A percentile compares a stretch with the other conserved stretches of the same genome.
phyloP scores from a whole-genome alignment of 305 asterid genomes.

The Solanum hybrid region DNA sequence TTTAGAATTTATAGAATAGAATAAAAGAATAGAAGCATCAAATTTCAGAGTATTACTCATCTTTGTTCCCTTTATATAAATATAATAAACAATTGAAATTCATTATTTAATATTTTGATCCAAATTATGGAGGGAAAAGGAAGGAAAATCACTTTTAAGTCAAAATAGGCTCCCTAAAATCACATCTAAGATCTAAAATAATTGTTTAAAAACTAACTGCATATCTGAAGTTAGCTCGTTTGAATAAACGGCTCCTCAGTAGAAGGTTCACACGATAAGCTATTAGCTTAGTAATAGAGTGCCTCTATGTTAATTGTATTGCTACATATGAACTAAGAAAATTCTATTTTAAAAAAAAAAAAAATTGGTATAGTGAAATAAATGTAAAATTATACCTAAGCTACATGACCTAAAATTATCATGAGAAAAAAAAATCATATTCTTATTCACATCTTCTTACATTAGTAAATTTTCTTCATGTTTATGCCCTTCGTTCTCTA shows the following conservation, averaged over 20 bases:
- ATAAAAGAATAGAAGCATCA: conserved; percentile 1
- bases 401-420: no score
- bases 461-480: no score
- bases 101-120: not conserved
- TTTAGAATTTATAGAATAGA: not conserved
- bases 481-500: no score
- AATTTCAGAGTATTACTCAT: not conserved
- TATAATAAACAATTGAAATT: not conserved
- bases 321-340: no score
- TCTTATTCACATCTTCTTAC: no score
- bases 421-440: no score
- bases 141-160: not conserved
- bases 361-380: no score
- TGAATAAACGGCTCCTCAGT: not conserved
- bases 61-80: not conserved
- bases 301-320: not conserved
- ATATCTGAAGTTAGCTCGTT: not conserved
- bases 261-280: not conserved
- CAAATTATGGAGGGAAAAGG: not conserved
- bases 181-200: not conserved
- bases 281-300: not conserved
- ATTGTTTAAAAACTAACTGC: not conserved
- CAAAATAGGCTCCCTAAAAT: not conserved
- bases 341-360: no score
- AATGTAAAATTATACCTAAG: no score